Conservation (phyloP, 768 basidiomycete species). For the Podaxis pistillaris region DNA sequence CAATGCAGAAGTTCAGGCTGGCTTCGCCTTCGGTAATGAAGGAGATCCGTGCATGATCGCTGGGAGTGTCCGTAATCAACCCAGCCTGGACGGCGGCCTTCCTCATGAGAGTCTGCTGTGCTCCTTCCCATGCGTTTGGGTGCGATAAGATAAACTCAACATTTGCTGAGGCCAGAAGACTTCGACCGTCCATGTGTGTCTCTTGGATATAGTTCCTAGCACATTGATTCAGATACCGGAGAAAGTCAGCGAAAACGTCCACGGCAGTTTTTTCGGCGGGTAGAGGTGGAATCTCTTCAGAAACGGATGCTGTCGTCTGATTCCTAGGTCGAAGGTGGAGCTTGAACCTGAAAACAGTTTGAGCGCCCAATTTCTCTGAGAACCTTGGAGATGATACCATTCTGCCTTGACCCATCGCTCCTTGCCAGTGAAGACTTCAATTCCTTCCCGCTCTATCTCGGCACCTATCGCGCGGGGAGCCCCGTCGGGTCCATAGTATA, state of each 20-base stretch:
- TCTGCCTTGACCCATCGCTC: conserved; percentile 13
- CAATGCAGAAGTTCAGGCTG: conserved; percentile 53
- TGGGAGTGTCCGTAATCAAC: conserved; percentile 37
- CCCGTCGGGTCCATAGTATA: conserved; percentile 29
- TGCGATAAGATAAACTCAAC: conserved; percentile 54
- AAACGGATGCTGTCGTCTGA: conserved; percentile 5
- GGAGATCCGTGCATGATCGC: conserved; percentile 38
- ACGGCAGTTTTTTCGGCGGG: conserved; percentile 38
- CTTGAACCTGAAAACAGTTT: conserved; percentile 20
- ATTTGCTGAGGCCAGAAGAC: conserved; percentile 39
- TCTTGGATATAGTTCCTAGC: conserved; percentile 46
- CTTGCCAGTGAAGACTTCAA: conserved; percentile 13
- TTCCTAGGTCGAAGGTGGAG: conserved; percentile 31
- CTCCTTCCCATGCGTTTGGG: conserved; percentile 62
- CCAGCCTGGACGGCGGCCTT: conserved; percentile 48
- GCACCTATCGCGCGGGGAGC: conserved; percentile 8
- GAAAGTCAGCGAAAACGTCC: conserved; percentile 46
- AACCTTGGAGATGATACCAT: conserved; percentile 8
- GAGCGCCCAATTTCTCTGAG: background rate
- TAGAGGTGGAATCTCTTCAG: conserved; percentile 32
- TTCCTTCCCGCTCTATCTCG: conserved; percentile 13
- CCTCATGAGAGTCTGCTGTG: conserved; percentile 53
- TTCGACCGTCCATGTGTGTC: conserved; percentile 38
- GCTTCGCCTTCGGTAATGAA: conserved; percentile 64
- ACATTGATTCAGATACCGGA: conserved; percentile 45